Base-by-base conservation (phyloP, 169 alveolate species). In the Eimeria falciformis region DNA sequence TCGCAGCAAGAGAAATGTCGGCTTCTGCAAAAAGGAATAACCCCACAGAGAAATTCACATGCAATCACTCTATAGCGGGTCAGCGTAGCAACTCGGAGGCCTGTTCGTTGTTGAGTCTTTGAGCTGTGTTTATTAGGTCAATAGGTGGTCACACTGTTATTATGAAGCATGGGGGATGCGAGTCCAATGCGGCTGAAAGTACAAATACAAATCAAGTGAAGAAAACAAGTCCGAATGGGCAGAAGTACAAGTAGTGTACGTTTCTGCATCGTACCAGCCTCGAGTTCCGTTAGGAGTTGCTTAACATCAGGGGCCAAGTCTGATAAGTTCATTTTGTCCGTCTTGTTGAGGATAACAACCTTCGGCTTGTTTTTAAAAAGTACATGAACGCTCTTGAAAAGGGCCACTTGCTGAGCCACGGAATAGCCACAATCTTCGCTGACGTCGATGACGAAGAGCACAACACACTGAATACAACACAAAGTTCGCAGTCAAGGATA, bases 401-500 rank as follows among this genome's bases (percentile, higher is more conserved):
- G 96, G 18, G 96, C 87, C 17, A 98, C 93, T 94, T 99, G 99
- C 90, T 98, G 97, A 58, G 96, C 97, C 62, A 99, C 97, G 27
- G 99, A 95, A 96, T 98, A 97, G 2, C 99, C 99, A 92, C 99
- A 99, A 53, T 96, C 97, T 96, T 98, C 99, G 94, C 99, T 97
- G 66, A 98, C 97, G 94, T 99, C 99, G 21, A 98, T 95, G 92
- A 98, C 96, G 95, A 95, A 97, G 47, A 97, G 33, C 25, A 96
- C 95, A 47, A 96, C 96, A 81, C 97, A 94, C 93, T 94, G 93
- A 33, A 33, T 33, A 33, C 40, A 33, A 33, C 40, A 33, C 2
- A 33, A 33, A 33, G 40, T 33, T 33, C 40, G 40, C 40, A 33
- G 40, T 33, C 40, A 0, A 2, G 40, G 40, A 33, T 33, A 33